These are phyloP conservation scores for Torrubiellomyces zombiae DNA, from an alignment of 2,329 filamentous ascomycete species.

Conservation along the genomic window DNA sequence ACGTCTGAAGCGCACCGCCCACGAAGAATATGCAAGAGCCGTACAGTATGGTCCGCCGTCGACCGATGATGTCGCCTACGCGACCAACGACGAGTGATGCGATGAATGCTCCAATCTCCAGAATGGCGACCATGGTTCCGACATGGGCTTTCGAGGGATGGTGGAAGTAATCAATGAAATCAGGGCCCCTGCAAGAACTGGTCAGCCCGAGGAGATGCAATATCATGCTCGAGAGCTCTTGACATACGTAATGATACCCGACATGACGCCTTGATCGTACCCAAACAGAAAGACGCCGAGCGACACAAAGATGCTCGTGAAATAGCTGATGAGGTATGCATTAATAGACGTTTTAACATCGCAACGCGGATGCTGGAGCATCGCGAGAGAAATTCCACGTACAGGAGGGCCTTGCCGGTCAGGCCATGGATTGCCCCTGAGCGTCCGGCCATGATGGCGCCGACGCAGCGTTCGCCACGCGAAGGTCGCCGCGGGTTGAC, in stretches of 20 bases:
- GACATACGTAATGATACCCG: slow-evolving; percentile 48
- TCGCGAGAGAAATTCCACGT: slow-evolving; percentile 13
- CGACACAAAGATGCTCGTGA: slow-evolving; percentile 82
- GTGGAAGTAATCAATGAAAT: slow-evolving; percentile 85
- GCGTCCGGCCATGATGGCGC: slow-evolving; percentile 72
- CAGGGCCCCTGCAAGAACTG: slow-evolving; percentile 46
- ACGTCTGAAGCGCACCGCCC: slow-evolving; percentile 72
- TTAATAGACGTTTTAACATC: slow-evolving; percentile 6
- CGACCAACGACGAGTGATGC: slow-evolving; percentile 75
- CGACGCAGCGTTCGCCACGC: slow-evolving; percentile 53
- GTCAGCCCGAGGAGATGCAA: slow-evolving; percentile 7
- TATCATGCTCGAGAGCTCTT: not conserved
- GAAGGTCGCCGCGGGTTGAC: slow-evolving; percentile 46
- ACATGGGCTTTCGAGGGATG: slow-evolving; percentile 76
- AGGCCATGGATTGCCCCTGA: slow-evolving; percentile 70
- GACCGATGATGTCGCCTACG: slow-evolving; percentile 81
- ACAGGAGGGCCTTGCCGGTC: slow-evolving; percentile 90
- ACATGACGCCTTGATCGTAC: slow-evolving; percentile 86
- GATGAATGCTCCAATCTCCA: slow-evolving; percentile 85
- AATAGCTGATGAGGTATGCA: slow-evolving; percentile 45
- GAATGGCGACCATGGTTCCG: slow-evolving; percentile 93
- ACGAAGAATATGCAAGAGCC: slow-evolving; percentile 77
- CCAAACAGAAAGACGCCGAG: slow-evolving; percentile 78
- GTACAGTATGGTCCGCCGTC: slow-evolving; percentile 80
- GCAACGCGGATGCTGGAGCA: not conserved